Evolutionary conservation across 768 basidiomycete species (phyloP), one percentile per base, ranked within the genome.

Genomic region (Lepiota venenata): DNA sequence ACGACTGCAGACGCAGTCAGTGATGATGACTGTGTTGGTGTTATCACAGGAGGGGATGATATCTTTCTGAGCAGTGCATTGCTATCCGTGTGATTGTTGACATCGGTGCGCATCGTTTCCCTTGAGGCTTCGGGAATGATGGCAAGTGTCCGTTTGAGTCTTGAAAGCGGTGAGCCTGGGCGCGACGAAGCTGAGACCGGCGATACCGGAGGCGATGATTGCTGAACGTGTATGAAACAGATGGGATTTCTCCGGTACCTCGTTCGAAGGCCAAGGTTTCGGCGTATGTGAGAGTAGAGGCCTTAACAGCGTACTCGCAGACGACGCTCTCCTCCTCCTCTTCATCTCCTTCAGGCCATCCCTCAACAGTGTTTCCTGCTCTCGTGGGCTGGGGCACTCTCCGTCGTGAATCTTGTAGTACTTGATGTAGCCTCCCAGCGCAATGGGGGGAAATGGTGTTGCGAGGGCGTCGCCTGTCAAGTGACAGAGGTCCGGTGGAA

Each of bases 351-450:
- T 52, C 29, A 15, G 45, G 37, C 20, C 36, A 20, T 52, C 37
- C 22, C 56, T 44, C 32, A 32, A 9, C 32, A 32, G 8, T 2
- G 60, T 58, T 43, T 59, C 39, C 32, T n/a, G 47, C 12, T 39
- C 37, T 16, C n/a, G 18, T n/a, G 25, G 20, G 42, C 42, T 43
- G 32, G 10, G 8, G 10, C 10, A 11, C 32, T 32, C 32, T 27
- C 27, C 50, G 29, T 10, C 59, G 50, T 63, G 60, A 12, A 56
- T 57, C 41, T 62, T 60, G 58, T 77, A 77, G 55, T 74, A 77
- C 55, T 63, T 65, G 20, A 58, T 69, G 61, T 77, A 77, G n/a
- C 74, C 74, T 15, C 76, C 76, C 20, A 64, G 60, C 2, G 69
- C 64, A 27, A 77, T 71, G 4, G 63, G 63, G 7, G 74, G 74